These are phyloP conservation scores for Kewa caespitosa DNA, from an alignment of 179 eudicot genomes.

Conservation along the genomic window DNA sequence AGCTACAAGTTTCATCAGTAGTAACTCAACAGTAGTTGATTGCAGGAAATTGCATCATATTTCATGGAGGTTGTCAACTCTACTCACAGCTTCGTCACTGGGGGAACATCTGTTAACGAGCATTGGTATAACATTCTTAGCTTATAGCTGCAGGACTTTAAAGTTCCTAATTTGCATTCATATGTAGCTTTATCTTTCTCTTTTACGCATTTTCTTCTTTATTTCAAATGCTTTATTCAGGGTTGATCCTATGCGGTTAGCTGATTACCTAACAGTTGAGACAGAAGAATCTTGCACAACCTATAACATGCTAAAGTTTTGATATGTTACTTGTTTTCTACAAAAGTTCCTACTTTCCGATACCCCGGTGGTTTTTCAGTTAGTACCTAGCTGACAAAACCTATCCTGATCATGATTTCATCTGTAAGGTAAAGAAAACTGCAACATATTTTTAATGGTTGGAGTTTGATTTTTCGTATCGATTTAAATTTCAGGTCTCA, in stretches of 20 bases:
- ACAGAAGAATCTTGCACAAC: constrained; percentile 87
- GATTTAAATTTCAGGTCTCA: constrained; percentile 50
- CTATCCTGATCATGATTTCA: too few relatives aligned
- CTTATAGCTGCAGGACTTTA: not conserved
- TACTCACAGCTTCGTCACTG: constrained; percentile 78
- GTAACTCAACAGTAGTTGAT: not conserved
- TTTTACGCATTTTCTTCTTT: not conserved
- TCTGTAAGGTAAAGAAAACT: too few relatives aligned
- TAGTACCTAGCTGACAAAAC: too few relatives aligned
- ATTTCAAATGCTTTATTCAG: constrained; percentile 30
- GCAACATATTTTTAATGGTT: too few relatives aligned
- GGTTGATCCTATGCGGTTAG: constrained; percentile 70
- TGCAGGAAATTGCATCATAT: constrained; percentile 61
- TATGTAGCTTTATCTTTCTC: not conserved
- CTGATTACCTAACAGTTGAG: constrained; percentile 46
- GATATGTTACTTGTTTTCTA: not conserved
- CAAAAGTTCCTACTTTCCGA: not conserved
- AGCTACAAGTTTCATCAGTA: not conserved
- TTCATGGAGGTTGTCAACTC: constrained; percentile 79
- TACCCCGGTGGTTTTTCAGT: not conserved
- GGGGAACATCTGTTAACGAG: constrained; percentile 77
- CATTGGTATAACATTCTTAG: constrained; percentile 45
- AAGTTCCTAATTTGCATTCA: not conserved
- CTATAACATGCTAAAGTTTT: constrained; percentile 84
- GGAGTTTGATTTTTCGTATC: not conserved